Conservation (phyloP, 106 monocot species). For the Gastrodia elata region DNA sequence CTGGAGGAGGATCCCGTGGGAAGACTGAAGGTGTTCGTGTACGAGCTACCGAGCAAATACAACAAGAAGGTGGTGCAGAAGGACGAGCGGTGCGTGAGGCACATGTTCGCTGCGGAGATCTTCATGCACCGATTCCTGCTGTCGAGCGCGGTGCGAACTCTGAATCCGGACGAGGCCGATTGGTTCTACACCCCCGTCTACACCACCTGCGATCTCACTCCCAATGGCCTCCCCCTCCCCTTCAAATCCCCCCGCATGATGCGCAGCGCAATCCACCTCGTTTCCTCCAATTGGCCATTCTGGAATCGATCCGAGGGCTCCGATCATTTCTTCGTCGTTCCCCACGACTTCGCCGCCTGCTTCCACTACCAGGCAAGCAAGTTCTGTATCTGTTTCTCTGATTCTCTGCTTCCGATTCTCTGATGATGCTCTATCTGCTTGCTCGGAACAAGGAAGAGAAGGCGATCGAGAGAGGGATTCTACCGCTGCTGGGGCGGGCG, state of each 20-base stretch:
- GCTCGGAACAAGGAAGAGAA: conserved; percentile 63
- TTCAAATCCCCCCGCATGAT: conserved; percentile 65
- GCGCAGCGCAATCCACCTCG: conserved; percentile 53
- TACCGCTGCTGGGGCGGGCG: conserved; percentile 41
- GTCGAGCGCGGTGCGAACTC: conserved; percentile 71
- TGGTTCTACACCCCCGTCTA: conserved; percentile 81
- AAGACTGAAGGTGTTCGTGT: conserved; percentile 76
- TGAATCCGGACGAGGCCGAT: conserved; percentile 80
- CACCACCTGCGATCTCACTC: conserved; percentile 72
- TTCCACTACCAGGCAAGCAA: conserved; percentile 51
- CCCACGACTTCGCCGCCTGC: conserved; percentile 67
- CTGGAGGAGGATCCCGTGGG: conserved; percentile 80
- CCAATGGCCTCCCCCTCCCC: conserved; percentile 50
- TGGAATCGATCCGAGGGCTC: conserved; percentile 67
- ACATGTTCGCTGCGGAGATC: conserved; percentile 92
- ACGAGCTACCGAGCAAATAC: conserved; percentile 78
- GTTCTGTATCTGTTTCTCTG: background rate
- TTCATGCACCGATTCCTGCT: conserved; percentile 88
- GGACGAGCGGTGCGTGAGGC: conserved; percentile 72
- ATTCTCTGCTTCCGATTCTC: background rate
- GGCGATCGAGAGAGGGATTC: conserved; percentile 54
- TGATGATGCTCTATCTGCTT: background rate
- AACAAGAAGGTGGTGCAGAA: conserved; percentile 87
- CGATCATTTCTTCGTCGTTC: conserved; percentile 60
- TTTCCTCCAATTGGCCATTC: conserved; percentile 55